Base-by-base conservation (phyloP, 73 alveolate genomes). In the Diophrys appendiculata region DNA sequence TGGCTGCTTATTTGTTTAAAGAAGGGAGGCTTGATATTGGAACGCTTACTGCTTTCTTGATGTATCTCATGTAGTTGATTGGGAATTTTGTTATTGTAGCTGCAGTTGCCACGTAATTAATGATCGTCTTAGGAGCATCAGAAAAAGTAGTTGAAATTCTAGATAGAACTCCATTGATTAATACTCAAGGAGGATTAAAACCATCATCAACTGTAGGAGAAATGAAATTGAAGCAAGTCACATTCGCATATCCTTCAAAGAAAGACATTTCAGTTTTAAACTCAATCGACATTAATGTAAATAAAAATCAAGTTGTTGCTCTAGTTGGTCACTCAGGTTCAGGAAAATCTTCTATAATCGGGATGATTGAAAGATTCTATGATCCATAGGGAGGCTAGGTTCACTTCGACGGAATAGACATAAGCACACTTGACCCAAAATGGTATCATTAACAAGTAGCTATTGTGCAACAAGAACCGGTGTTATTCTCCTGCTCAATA, bases 331-430 rank as follows among this genome's bases (percentile, higher is more conserved):
- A 76, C 29, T 54, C 79, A n/a, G 95, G 95, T 11, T 72, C 89
- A 35, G 95, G 95, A 1, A 88, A 88, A 84, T 78, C 92, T n/a
- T 77, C 90, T 28, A 54, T 84, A 11, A 83, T 88, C 52, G 76
- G 73, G 27, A 72, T 84, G 78, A 78, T 89, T 69, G 91, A 78
- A 56, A 43, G 95, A 72, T 89, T 83, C 72, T 89, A 89, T 84
- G 95, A 89, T 67, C 84, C 89, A 18, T 76, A 33, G 13, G 83
- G 65, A 23, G 95, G 95, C 30, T 65, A 29, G 13, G 80, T 88
- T 0, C 52, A 64, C 29, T 84, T 83, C 25, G 90, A 83, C 68
- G 92, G 89, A 28, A 68, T 70, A 24, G 87, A 88, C 71, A 68
- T 88, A 0, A 76, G 76, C 68, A 72, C 75, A 29, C 65, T 80